Evolutionary conservation across 257 asterid species (phyloP), one percentile per base, ranked within the genome.

Genomic region (Ilex aquifolium): DNA sequence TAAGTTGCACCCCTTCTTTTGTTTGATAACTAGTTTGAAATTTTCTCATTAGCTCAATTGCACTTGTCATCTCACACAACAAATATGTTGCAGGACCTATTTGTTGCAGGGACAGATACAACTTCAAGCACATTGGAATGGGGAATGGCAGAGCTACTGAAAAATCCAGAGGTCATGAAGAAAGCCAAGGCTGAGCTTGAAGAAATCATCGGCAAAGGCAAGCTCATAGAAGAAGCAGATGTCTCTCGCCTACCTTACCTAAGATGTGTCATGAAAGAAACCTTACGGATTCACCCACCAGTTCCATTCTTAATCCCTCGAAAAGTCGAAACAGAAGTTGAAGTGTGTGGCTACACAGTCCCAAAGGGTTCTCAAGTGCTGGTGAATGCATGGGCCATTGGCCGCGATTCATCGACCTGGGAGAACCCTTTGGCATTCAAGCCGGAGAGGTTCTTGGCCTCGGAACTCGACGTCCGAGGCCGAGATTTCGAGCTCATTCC

Each of bases 81-180:
- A 36, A 9, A 16, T 8, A 63, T 49, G 13, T 49, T 36, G 13
- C 73, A 87, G 97, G 95, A 90, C 63, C 72, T 81, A 6, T 90
- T 90, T 29, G 70, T 57, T 0, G 95, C 95, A 0, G 91, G 95
- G 50, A 85, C 91, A 0, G 95, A 85, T 32, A 83, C 92, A 8
- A 74, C 84, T 0, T 83, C 90, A 8, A 82, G 63, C 82, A 85
- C 97, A 7, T 52, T 87, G 15, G 95, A 87, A 65, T 89, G 95
- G 95, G 90, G 95, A 31, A 85, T 87, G 95, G 78, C 89, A 10
- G 97, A 87, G 73, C 71, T 79, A 27, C 76, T 89, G 11, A 74
- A 59, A 13, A 86, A 77, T 30, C 93, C 96, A 3, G 75, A 78
- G 27, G 65, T 21, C 15, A 79, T 83, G 81, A 63, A 69, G 61